Evolutionary conservation across 805 yeast genomes (phyloP).

Genomic region (Teunomyces gatunensis): DNA sequence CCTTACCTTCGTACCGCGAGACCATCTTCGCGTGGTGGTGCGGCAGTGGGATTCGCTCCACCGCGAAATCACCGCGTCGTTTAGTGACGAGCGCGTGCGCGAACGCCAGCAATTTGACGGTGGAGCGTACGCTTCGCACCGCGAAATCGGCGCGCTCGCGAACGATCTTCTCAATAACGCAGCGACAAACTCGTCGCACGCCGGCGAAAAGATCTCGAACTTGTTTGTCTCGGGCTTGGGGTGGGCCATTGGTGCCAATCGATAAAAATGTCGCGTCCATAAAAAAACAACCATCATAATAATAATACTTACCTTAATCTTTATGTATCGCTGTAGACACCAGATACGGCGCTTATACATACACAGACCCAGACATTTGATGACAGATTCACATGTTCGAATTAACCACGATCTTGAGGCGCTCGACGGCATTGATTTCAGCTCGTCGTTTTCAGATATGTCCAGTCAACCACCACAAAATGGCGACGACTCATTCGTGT

Average conservation of each 20-base stretch:
- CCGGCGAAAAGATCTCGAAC: conserved; percentile 47
- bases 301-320: neutral
- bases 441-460: conserved; percentile 7
- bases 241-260: conserved; percentile 61
- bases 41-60: conserved; percentile 63
- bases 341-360: conserved; percentile 3
- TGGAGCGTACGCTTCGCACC: neutral
- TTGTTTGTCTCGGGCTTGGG: conserved; percentile 55
- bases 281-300: neutral
- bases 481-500: conserved; percentile 8
- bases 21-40: conserved; percentile 51
- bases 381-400: neutral
- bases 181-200: conserved; percentile 30
- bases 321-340: conserved; percentile 1
- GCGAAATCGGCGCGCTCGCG: conserved; percentile 18
- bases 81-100: conserved; percentile 6
- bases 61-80: conserved; percentile 25
- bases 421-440: conserved; percentile 8
- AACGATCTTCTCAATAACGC: conserved; percentile 31
- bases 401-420: neutral
- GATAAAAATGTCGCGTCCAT: neutral
- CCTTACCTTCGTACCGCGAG: conserved; percentile 29
- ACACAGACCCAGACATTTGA: neutral
- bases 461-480: neutral
- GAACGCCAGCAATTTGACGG: conserved; percentile 6